Evolutionary conservation across 2,329 filamentous ascomycete genomes (phyloP).

Genomic region (Periconia sp.): DNA sequence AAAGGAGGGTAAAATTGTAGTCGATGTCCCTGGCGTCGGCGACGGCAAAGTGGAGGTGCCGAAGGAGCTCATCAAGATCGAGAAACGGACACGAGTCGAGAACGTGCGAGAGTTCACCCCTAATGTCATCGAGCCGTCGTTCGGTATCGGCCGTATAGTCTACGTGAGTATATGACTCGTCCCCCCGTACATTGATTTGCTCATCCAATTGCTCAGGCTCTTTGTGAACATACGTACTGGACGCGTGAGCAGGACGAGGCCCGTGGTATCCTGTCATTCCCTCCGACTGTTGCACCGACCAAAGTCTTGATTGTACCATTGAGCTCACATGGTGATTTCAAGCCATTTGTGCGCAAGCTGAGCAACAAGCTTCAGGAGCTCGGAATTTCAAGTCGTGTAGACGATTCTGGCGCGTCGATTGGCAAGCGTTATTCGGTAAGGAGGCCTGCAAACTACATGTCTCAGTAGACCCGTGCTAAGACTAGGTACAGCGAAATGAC

Average conservation of each 20-base stretch:
- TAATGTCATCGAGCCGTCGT: conserved; percentile 96
- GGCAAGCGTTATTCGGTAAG: conserved; percentile 77
- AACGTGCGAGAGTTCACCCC: conserved; percentile 90
- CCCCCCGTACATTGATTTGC: background rate
- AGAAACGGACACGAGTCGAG: conserved; percentile 81
- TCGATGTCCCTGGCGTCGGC: conserved; percentile 72
- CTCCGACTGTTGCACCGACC: conserved; percentile 82
- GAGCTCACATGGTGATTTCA: conserved; percentile 80
- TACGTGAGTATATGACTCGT: conserved; percentile 60
- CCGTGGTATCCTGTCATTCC: conserved; percentile 79
- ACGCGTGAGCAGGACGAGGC: conserved; percentile 83
- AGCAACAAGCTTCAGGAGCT: conserved; percentile 76
- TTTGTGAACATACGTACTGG: conserved; percentile 97
- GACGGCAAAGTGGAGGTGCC: conserved; percentile 79
- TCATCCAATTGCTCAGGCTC: conserved; percentile 76
- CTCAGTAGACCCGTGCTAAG: conserved; percentile 20
- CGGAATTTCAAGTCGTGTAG: conserved; percentile 82
- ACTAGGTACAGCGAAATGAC: conserved; percentile 72
- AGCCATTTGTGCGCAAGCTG: conserved; percentile 74
- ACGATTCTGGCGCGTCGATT: conserved; percentile 89
- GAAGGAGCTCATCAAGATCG: conserved; percentile 81
- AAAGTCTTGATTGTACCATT: conserved; percentile 93
- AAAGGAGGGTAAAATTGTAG: conserved; percentile 73
- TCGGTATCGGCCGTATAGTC: conserved; percentile 93
- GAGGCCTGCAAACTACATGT: background rate